These are phyloP conservation scores for Alternaria incomplexa DNA, from an alignment of 2,329 filamentous ascomycete species.

Conservation along the genomic window DNA sequence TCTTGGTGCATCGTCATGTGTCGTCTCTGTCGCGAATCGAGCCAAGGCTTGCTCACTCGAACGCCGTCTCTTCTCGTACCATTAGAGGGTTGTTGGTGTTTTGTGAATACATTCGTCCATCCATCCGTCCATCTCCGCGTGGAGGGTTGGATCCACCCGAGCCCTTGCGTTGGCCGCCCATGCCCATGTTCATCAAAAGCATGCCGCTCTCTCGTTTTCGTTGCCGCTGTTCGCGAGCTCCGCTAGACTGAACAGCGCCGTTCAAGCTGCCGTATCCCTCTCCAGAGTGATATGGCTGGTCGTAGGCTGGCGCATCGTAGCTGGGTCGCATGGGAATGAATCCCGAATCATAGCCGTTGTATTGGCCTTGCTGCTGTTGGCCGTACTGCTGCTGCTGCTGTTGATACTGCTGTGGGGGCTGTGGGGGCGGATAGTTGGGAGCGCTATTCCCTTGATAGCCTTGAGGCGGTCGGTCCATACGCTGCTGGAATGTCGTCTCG, in stretches of 20 bases:
- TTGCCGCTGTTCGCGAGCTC: constrained; percentile 39
- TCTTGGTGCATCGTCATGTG: constrained; percentile 13
- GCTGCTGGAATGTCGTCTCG: constrained; percentile 58
- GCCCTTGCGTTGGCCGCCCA: constrained; percentile 44
- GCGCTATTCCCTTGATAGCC: constrained; percentile 26
- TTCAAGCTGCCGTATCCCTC: constrained; percentile 47
- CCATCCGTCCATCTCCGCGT: constrained; percentile 26
- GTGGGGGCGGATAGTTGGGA: constrained; percentile 33
- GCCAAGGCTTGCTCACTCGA: constrained; percentile 27
- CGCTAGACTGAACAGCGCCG: constrained; percentile 34
- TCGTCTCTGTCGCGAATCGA: neutral
- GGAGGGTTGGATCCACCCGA: constrained; percentile 37
- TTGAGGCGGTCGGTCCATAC: constrained; percentile 33
- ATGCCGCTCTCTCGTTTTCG: constrained; percentile 48
- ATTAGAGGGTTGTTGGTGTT: constrained; percentile 25
- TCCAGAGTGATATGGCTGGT: constrained; percentile 32
- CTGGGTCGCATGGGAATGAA: constrained; percentile 59
- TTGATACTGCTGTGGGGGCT: constrained; percentile 27
- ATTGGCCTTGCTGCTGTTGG: constrained; percentile 32
- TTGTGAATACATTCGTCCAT: constrained; percentile 13
- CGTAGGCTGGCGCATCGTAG: constrained; percentile 50
- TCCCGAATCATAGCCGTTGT: constrained; percentile 54
- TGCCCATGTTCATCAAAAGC: constrained; percentile 48
- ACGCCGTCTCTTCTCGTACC: constrained; percentile 40
- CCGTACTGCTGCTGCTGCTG: constrained; percentile 26